Percentiles rank a stretch among this genome's conserved stretches.
Conservation (phyloP, 495 filamentous ascomycete genomes). For the Aspergillus conjunctus region DNA sequence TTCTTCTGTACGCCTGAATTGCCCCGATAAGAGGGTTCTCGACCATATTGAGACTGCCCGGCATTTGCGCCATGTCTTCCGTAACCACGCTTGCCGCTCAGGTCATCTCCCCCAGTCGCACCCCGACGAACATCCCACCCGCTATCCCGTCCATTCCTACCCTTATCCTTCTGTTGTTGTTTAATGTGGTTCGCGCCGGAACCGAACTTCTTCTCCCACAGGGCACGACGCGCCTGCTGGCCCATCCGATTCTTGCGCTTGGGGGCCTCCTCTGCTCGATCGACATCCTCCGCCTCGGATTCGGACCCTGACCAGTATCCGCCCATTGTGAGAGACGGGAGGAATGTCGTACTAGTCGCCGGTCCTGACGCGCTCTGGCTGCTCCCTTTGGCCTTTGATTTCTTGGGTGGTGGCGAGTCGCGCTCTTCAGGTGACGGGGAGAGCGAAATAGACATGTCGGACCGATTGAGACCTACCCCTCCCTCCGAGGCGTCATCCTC, state of each 20-base stretch:
- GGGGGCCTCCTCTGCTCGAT: constrained; percentile 38
- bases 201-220: constrained; percentile 94
- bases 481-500: constrained; percentile 35
- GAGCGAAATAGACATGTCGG: constrained; percentile 43
- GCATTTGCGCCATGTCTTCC: constrained; percentile 23
- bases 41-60: constrained; percentile 10
- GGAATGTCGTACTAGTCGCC: constrained; percentile 70
- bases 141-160: constrained; percentile 39
- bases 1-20: constrained; percentile 23
- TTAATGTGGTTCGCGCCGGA: constrained; percentile 72
- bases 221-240: constrained; percentile 78
- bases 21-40: constrained; percentile 13
- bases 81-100: constrained; percentile 26
- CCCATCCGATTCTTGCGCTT: constrained; percentile 81
- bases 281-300: constrained; percentile 53
- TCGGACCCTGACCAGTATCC: constrained; percentile 94
- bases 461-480: constrained; percentile 33
- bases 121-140: constrained; percentile 54
- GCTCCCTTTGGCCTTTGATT: constrained; percentile 37
- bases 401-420: constrained; percentile 45
- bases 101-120: constrained; percentile 37
- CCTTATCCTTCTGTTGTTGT: constrained; percentile 31
- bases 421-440: constrained; percentile 30
- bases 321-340: constrained; percentile 81
- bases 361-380: constrained; percentile 29